Evolutionary conservation across 176 grass and related monocot species (phyloP).

Genomic region (Raddia guianensis): DNA sequence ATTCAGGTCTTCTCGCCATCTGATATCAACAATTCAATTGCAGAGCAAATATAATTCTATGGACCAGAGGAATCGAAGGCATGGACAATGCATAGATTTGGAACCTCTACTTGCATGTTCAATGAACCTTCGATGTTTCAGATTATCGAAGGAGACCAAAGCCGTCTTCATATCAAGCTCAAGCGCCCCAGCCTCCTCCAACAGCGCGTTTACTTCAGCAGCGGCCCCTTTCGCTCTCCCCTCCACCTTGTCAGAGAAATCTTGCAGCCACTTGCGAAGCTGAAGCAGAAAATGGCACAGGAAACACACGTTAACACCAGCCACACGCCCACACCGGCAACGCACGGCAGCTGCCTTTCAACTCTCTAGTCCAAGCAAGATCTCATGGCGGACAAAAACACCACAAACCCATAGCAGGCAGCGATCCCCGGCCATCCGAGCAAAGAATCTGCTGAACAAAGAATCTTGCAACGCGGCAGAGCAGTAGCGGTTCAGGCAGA

Average conservation of each 20-base stretch:
- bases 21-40: neutral
- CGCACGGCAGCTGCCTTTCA: neutral
- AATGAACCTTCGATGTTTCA: slow-evolving; percentile 51
- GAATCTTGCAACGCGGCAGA: neutral
- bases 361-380: neutral
- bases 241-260: slow-evolving; percentile 69
- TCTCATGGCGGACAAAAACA: neutral
- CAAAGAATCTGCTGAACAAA: neutral
- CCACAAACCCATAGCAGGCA: neutral
- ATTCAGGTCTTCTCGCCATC: neutral
- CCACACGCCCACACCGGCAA: neutral
- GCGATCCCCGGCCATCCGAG: neutral
- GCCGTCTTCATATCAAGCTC: slow-evolving; percentile 79
- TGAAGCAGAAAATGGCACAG: neutral
- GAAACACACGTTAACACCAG: neutral
- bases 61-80: neutral
- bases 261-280: slow-evolving; percentile 63
- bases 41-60: neutral
- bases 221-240: slow-evolving; percentile 48
- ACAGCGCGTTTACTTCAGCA: slow-evolving; percentile 55
- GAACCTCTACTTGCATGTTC: slow-evolving; percentile 85
- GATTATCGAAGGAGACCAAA: slow-evolving; percentile 43
- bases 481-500: neutral
- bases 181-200: slow-evolving; percentile 47
- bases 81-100: slow-evolving; percentile 30